phyloP scores from a whole-genome alignment of 306 rosid species.

The Rosa persica region DNA sequence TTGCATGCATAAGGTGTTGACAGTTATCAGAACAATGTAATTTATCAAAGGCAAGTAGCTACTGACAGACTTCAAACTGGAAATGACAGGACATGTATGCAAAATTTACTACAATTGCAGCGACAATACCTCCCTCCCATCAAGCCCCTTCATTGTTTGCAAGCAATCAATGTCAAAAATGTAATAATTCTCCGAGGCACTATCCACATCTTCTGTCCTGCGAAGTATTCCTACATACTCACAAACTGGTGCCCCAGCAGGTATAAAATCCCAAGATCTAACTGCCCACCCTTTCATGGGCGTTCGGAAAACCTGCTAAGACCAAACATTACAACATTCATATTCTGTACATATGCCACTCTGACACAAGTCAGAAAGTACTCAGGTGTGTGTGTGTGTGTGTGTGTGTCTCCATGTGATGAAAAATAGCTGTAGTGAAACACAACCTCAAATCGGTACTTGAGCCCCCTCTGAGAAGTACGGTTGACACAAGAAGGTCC shows the following conservation, averaged over 20 bases:
- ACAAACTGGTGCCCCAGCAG: slow-evolving; percentile 95
- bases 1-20: neutral
- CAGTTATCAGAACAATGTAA: neutral
- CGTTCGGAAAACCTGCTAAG: slow-evolving; percentile 74
- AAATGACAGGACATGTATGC: slow-evolving; percentile 4
- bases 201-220: slow-evolving; percentile 78
- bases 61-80: neutral
- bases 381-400: neutral
- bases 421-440: slow-evolving; percentile 13
- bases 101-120: slow-evolving; percentile 2
- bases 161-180: slow-evolving; percentile 93
- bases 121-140: slow-evolving; percentile 80
- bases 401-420: neutral
- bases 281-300: slow-evolving; percentile 99
- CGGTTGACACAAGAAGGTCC: slow-evolving; percentile 82
- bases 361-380: neutral
- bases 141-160: slow-evolving; percentile 89
- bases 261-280: slow-evolving; percentile 95
- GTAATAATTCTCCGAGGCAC: slow-evolving; percentile 58
- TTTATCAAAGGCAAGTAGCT: neutral
- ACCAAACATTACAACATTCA: slow-evolving; percentile 2
- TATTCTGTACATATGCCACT: neutral
- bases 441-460: slow-evolving; percentile 80
- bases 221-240: slow-evolving; percentile 80
- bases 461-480: slow-evolving; percentile 75